Evolutionary conservation across 2,329 filamentous ascomycete species (phyloP).

Genomic region (Mollisia scopiformis): DNA sequence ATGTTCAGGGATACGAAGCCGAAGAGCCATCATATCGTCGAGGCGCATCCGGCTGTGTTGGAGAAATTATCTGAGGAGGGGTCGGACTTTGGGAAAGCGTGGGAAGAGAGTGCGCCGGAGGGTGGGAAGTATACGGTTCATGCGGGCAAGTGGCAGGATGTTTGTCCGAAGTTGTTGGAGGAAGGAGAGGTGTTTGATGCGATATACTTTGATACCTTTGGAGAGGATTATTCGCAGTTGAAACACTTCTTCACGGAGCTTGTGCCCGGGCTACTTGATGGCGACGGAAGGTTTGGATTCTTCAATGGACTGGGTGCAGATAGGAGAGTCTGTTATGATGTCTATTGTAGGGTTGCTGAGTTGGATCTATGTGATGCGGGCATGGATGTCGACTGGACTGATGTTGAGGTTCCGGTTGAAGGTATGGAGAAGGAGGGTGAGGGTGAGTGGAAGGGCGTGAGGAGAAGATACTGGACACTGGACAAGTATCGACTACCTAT

Average conservation of each 20-base stretch:
- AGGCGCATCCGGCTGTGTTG: slow-evolving; percentile 80
- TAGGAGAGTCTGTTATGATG: slow-evolving; percentile 90
- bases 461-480: slow-evolving; percentile 87
- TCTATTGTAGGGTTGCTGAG: slow-evolving; percentile 90
- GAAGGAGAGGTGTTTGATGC: slow-evolving; percentile 76
- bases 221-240: slow-evolving; percentile 87
- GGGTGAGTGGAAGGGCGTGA: slow-evolving; percentile 86
- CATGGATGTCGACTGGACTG: slow-evolving; percentile 86
- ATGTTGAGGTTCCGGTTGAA: slow-evolving; percentile 71
- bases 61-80: slow-evolving; percentile 53
- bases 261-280: slow-evolving; percentile 77
- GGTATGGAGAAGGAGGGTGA: slow-evolving; percentile 65
- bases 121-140: slow-evolving; percentile 70
- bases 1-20: slow-evolving; percentile 74
- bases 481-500: slow-evolving; percentile 75
- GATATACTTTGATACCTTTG: slow-evolving; percentile 98
- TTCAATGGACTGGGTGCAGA: slow-evolving; percentile 94
- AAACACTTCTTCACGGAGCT: slow-evolving; percentile 87
- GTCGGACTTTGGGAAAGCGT: slow-evolving; percentile 53
- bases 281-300: slow-evolving; percentile 78
- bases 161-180: slow-evolving; percentile 69
- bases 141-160: slow-evolving; percentile 79
- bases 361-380: slow-evolving; percentile 89
- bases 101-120: slow-evolving; percentile 58
- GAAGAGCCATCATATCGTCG: slow-evolving; percentile 78